A percentile compares a stretch with the other conserved stretches of the same genome.
phyloP scores from a whole-genome alignment of 805 yeast genomes.

The Sugiyamaella lignohabitans region DNA sequence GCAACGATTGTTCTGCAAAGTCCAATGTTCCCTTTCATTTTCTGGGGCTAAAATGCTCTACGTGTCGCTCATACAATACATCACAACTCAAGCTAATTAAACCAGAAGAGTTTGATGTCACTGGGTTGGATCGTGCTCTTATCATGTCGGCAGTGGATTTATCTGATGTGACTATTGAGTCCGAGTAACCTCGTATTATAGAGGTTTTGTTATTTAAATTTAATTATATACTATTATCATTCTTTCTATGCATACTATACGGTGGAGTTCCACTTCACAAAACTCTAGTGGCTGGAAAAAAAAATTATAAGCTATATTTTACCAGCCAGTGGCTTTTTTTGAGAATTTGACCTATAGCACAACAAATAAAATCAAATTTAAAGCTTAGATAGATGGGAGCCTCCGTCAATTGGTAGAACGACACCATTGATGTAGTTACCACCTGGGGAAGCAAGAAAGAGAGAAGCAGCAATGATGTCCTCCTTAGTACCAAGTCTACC shows the following conservation, averaged over 20 bases:
- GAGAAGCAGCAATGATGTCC: conserved; percentile 50
- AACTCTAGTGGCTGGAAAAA: too few relatives aligned
- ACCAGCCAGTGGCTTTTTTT: too few relatives aligned
- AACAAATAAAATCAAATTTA: too few relatives aligned
- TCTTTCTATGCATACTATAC: too few relatives aligned
- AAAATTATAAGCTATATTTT: too few relatives aligned
- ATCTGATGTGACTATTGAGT: conserved; percentile 2
- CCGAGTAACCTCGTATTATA: too few relatives aligned
- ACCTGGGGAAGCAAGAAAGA: conserved; percentile 52
- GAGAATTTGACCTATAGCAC: too few relatives aligned
- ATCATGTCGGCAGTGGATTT: conserved; percentile 1
- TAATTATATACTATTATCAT: too few relatives aligned
- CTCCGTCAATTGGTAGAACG: conserved; percentile 68
- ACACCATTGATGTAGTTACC: conserved; percentile 60
- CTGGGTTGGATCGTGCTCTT: background rate
- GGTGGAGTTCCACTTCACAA: too few relatives aligned
- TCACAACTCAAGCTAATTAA: conserved; percentile 63
- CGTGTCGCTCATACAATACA: conserved; percentile 84
- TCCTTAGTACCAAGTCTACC: conserved; percentile 54
- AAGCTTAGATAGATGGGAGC: conserved; percentile 33
- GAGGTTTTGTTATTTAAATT: too few relatives aligned
- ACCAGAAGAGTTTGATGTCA: conserved; percentile 47
- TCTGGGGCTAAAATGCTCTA: conserved; percentile 79
- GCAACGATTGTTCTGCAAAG: conserved; percentile 81
- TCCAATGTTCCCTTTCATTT: conserved; percentile 72